phyloP scores from a whole-genome alignment of 2,329 filamentous ascomycete species.

The Epichloe hybrida region DNA sequence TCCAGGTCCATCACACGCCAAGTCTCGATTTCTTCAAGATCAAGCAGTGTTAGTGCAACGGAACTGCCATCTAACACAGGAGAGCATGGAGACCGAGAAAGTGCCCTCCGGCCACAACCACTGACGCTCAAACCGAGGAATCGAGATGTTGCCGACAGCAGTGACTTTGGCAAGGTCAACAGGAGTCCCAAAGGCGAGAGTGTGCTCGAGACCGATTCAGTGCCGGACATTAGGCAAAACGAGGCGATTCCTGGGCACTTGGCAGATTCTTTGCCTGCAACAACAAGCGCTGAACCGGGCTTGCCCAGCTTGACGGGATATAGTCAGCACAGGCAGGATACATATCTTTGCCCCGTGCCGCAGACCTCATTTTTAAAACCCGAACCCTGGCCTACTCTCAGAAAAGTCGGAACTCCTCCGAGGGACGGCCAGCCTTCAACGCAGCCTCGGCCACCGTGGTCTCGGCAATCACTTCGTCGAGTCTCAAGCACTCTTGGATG shows the following conservation, averaged over 20 bases:
- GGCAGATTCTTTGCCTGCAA: not conserved
- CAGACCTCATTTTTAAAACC: not conserved
- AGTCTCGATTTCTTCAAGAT: not conserved
- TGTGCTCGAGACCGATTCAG: not conserved
- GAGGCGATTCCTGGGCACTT: not conserved
- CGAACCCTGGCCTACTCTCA: slow-evolving; percentile 8
- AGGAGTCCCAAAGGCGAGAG: not conserved
- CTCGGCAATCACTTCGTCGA: slow-evolving; percentile 2
- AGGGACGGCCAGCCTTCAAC: not conserved
- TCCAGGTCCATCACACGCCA: not conserved
- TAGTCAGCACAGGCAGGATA: slow-evolving; percentile 6
- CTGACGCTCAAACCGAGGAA: not conserved
- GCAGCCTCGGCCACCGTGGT: slow-evolving; percentile 2
- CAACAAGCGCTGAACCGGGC: not conserved
- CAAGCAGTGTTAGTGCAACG: not conserved
- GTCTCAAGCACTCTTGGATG: not conserved
- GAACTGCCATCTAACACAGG: not conserved
- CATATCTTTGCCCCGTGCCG: slow-evolving; percentile 5
- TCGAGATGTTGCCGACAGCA: not conserved
- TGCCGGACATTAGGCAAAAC: not conserved
- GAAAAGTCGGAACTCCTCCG: not conserved
- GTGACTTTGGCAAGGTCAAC: not conserved
- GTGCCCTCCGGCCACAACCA: not conserved
- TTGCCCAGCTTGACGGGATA: slow-evolving; percentile 7
- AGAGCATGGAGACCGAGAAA: not conserved